Percentiles rank a stretch among this genome's conserved stretches.
These are phyloP conservation scores for Zygosaccharomyces lentus DNA, from an alignment of 805 yeast genomes.

Conservation along the genomic window DNA sequence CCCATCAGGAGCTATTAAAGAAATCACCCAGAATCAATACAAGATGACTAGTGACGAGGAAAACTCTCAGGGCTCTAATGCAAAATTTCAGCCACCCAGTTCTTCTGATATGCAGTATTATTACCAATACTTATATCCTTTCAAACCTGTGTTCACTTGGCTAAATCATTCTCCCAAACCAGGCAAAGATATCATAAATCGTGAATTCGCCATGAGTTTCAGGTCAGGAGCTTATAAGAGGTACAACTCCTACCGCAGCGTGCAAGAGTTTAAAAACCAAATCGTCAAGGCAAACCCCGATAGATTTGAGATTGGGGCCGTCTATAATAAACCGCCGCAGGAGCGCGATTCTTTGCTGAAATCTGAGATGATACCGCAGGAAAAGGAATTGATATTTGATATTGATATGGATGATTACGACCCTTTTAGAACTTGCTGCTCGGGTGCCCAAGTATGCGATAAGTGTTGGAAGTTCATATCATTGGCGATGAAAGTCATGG, in stretches of 20 bases:
- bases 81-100: slow-evolving; percentile 24
- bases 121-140: slow-evolving; percentile 70
- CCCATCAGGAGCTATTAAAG: not conserved
- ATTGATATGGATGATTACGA: slow-evolving; percentile 98
- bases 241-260: slow-evolving; percentile 66
- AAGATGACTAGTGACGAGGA: slow-evolving; percentile 1
- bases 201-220: slow-evolving; percentile 92
- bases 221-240: slow-evolving; percentile 86
- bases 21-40: not conserved
- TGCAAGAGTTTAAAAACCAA: slow-evolving; percentile 72
- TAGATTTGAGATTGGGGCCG: slow-evolving; percentile 93
- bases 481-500: slow-evolving; percentile 74
- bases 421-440: slow-evolving; percentile 87
- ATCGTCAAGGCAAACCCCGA: slow-evolving; percentile 74
- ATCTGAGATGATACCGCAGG: slow-evolving; percentile 69
- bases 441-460: slow-evolving; percentile 74
- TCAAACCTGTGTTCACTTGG: slow-evolving; percentile 80
- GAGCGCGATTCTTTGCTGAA: slow-evolving; percentile 75
- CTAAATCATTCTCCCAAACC: slow-evolving; percentile 79
- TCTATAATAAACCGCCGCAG: slow-evolving; percentile 82
- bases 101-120: slow-evolving; percentile 65
- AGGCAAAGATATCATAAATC: slow-evolving; percentile 69
- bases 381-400: slow-evolving; percentile 90
- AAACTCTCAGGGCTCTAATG: not conserved
- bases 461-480: slow-evolving; percentile 94